Base-by-base conservation (phyloP, 768 basidiomycete genomes). In the Auriscalpium vulgare region DNA sequence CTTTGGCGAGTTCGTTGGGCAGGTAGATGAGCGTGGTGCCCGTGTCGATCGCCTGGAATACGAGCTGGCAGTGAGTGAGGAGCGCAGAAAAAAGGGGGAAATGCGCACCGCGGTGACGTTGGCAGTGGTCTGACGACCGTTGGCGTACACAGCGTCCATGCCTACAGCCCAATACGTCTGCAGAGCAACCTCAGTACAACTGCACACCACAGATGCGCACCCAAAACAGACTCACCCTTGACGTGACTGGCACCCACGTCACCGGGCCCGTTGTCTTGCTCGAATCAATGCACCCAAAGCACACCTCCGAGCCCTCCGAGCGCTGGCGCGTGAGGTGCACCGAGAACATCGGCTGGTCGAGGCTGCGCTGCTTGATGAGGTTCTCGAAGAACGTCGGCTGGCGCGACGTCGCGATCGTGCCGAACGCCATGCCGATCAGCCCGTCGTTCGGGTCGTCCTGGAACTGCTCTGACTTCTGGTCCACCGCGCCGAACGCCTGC, bases 1-100 rank as follows among this genome's bases (percentile, higher is more conserved):
- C 59, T 2, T 64, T 51, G 6, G 76, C 80, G 34, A 80, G 58
- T 0, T 63, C 48, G 40, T 69, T 64, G 1, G 83, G 81, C 7
- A 84, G 56, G 66, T 86, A 86, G 56, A 86, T 79, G 29, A 85
- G 70, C 34, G 84, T 81, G 4, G 84, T 85, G 35, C 86, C 85
- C 0, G 84, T 83, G 62, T 87, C 86, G 56, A 87, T 75, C 17
- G 83, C 82, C 84, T 85, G 4, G 54, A 8, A 34, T 47, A 49
- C 36, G 54, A 14, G 37, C 46, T 17, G 37, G 14, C 46, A 21
- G 53, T 48, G 57, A 4, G 29, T 50, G 11, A 35, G 47, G 16
- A 48, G 23, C 16, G 35, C 37, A 16, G 29, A 53, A 29, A 29
- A 52, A 47, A 54, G 49, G 45, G 60, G 53, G 50, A 47, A 36